Evolutionary conservation across 1,284 basidiomycete species (phyloP), one percentile per base, ranked within the genome.

Genomic region (Amylostereum chailletii): DNA sequence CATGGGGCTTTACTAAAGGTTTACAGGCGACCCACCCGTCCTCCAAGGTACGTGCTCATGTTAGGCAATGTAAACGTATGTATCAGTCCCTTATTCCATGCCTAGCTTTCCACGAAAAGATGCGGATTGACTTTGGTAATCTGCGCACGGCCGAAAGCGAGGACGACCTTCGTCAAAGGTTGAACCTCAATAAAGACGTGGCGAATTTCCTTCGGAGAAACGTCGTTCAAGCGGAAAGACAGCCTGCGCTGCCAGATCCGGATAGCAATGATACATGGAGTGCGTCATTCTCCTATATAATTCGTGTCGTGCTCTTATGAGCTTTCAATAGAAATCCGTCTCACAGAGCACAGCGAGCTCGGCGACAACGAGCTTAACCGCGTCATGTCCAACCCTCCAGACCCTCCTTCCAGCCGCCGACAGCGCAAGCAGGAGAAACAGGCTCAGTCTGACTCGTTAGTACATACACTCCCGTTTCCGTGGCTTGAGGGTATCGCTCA

Each of bases 281-380:
- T 87, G 57, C 49, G 72, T 63, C 27, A 30, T 50, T 6, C 42
- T 38, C 43, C 49, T 48, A 41, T 41, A 6, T 46, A 42, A 26
- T 49, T 40, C n/a, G 27, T 52, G 41, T 33, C 11, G 3, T 10
- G 10, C 5, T 34, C 43, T 55, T 39, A 59, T 11, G 19, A 27
- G 10, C 26, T 33, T 10, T 4, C 38, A 39, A 3, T 53, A 89
- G 87, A 71, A 51, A 58, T 90, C 40, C 73, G 74, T 43, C 69
- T 90, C 42, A 86, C 78, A 2, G 65, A 79, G 40, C 70, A 88
- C 48, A 88, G 83, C 0, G 87, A 90, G 58, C 67, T 90, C 3
- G 87, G 87, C 5, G 76, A 78, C 42, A 90, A 90, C 56, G 77
- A 83, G 2, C 71, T 76, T 2, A 76, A 90, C 55, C 89, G 85